Evolutionary conservation across 108 stramenopile genomes (phyloP), one percentile per base, ranked within the genome.

Genomic region (Skeletonema tropicum): DNA sequence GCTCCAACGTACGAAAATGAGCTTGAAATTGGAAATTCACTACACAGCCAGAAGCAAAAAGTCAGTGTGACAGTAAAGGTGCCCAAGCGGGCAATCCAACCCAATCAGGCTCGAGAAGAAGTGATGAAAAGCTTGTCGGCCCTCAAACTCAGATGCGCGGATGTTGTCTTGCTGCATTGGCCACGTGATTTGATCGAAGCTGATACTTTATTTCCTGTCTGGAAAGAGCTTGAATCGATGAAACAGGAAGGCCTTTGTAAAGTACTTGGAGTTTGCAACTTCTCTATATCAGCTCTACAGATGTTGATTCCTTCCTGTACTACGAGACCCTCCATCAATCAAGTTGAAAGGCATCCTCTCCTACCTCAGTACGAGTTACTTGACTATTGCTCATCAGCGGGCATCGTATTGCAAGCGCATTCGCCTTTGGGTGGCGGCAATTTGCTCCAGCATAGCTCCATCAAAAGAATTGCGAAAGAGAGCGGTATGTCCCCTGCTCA

Each of bases 1-100:
- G 94, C 94, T 11, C 92, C 91, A 5, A 89, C 94, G 5, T 95
- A 95, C 81, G 85, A 89, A 1, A 93, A 95, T 60, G 89, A 92
- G 74, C 64, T 74, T 39, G 71, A 87, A 67, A 60, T 92, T n/a
- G 91, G 91, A 17, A 61, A 65, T 21, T 83, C 81, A 13, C 38
- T 89, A n/a, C 60, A 26, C 55, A 26, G 17, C 33, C 21, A 58
- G 15, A 38, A 59, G 39, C 15, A 58, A 19, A 31, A 59, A 48
- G 61, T 77, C 14, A 78, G 60, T 25, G 60, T 82, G 15, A 89
- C 82, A n/a, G 86, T 89, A 64, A 95, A 95, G 66, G 72, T 95
- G 46, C 94, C 94, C 19, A 95, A 92, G 69, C 57, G 82, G 17
- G 92, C 80, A 14, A 78, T 68, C 10, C 57, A 63, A 21, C 45